phyloP scores from a whole-genome alignment of 768 basidiomycete genomes.

The Lactifluus volemus region DNA sequence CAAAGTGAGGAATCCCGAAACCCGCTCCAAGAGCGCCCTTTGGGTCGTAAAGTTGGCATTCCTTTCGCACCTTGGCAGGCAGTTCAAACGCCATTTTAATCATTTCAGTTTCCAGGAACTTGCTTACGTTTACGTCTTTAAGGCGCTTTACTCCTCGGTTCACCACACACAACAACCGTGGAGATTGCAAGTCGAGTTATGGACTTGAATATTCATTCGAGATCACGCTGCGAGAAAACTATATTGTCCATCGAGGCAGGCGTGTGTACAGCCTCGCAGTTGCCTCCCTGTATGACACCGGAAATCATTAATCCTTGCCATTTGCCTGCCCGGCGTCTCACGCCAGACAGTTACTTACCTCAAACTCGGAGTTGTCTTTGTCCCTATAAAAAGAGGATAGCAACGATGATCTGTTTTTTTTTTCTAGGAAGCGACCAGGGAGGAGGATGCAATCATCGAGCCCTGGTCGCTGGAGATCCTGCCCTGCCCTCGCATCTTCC shows the following conservation, averaged over 20 bases:
- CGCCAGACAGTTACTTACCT: conserved; percentile 3
- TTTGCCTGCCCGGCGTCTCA: conserved; percentile 3
- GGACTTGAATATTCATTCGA: background rate
- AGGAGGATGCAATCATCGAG: conserved; percentile 9
- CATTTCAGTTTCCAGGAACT: conserved; percentile 2
- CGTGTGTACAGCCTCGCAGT: background rate
- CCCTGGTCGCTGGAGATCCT: conserved; percentile 10
- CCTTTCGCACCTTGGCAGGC: background rate
- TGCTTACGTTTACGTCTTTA: conserved; percentile 9
- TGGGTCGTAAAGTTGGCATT: background rate
- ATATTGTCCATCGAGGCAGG: background rate
- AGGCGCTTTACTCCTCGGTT: conserved; percentile 2
- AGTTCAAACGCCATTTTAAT: background rate
- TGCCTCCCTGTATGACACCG: background rate
- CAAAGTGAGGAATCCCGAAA: conserved; percentile 10
- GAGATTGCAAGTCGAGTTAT: background rate
- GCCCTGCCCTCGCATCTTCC: conserved; percentile 1
- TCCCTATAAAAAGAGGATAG: conserved; percentile 14
- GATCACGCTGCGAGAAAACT: background rate
- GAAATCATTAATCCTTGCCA: background rate
- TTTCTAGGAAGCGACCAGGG: conserved; percentile 4
- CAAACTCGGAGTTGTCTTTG: background rate
- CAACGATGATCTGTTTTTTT: conserved; percentile 4
- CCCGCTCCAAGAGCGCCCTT: conserved; percentile 12
- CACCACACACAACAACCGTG: background rate